A percentile compares a stretch with the other conserved stretches of the same genome.
Evolutionary conservation across 768 basidiomycete species (phyloP).

Genomic region (Dioszegia hungarica): DNA sequence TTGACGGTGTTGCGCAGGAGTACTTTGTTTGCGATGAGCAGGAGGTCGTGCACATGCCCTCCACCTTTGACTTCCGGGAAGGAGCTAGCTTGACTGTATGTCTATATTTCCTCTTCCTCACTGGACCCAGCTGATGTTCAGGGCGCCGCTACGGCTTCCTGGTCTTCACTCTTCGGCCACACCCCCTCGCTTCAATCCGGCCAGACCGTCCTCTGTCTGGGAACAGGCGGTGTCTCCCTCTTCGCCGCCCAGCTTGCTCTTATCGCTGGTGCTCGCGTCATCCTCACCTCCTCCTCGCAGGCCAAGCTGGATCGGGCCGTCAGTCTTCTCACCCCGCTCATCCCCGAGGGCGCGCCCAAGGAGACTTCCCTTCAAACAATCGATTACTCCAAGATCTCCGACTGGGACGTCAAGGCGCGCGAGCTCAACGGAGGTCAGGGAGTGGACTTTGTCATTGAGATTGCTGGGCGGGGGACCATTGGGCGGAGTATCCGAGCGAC

Average conservation of each 20-base stretch:
- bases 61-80: conserved; percentile 61
- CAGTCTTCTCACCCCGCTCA: conserved; percentile 56
- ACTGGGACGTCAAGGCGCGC: conserved; percentile 60
- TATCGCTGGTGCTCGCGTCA: conserved; percentile 61
- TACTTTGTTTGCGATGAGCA: conserved; percentile 39
- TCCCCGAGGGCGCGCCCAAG: conserved; percentile 24
- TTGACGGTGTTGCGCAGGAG: conserved; percentile 38
- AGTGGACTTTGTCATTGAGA: conserved; percentile 43
- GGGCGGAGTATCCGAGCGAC: conserved; percentile 34
- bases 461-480: conserved; percentile 32
- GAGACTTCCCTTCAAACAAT: conserved; percentile 51
- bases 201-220: conserved; percentile 53
- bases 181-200: conserved; percentile 55
- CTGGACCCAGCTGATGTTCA: not conserved
- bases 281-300: conserved; percentile 65
- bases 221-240: conserved; percentile 48
- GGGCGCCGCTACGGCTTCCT: conserved; percentile 60
- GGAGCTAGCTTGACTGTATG: conserved; percentile 60
- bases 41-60: conserved; percentile 57
- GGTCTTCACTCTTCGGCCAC: conserved; percentile 56
- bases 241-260: conserved; percentile 61
- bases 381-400: conserved; percentile 59
- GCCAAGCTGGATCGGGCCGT: conserved; percentile 55
- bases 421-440: conserved; percentile 47
- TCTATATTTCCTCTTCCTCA: not conserved